Base-by-base conservation (phyloP, 257 asterid genomes). In the Plectranthus barbatus region DNA sequence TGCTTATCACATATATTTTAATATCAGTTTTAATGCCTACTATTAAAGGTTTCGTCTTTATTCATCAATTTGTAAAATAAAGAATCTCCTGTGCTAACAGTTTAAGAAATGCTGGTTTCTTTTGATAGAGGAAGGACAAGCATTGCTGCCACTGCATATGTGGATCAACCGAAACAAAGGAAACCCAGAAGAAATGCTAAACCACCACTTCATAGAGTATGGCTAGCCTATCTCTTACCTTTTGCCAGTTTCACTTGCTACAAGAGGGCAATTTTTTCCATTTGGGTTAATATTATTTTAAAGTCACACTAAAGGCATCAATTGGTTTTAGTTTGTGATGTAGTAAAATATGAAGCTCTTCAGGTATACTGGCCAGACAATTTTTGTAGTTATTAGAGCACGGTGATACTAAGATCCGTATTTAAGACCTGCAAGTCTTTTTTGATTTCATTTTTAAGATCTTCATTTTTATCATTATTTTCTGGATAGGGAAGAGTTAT, bases 41-140 rank as follows among this genome's bases (percentile, higher is more conserved):
- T 33, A 46, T 51, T 44, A 40, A 1, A 17, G 45, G 48, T 39
- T 40, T 26, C 14, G 49, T 53, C 19, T 18, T 61, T 12, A 15
- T 34, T 0, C 52, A 15, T 9, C 10, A 23, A 34, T 47, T 15
- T 9, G 39, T 44, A 41, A 57, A 24, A 54, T n/a, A 52, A 62
- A 24, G 23, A 18, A 69, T 24, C 45, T 61, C 56, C 9, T 54
- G 26, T 19, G 21, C 57, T 62, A 26, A 72, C 57, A 54, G 42
- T 19, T 69, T 65, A 13, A 47, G 21, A 31, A n/a, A 34, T 36
- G 26, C 60, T 41, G 33, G 13, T 31, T 66, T 64, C 65, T 54
- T 47, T 58, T 73, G 73, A 69, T 81, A 93, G 99, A 80, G 99
- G 99, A 76, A 80, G 99, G 74, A 86, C 91, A 17, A 93, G 99